Evolutionary conservation across 73 alveolate genomes (phyloP).

Genomic region (Symbiodinium pilosum): DNA sequence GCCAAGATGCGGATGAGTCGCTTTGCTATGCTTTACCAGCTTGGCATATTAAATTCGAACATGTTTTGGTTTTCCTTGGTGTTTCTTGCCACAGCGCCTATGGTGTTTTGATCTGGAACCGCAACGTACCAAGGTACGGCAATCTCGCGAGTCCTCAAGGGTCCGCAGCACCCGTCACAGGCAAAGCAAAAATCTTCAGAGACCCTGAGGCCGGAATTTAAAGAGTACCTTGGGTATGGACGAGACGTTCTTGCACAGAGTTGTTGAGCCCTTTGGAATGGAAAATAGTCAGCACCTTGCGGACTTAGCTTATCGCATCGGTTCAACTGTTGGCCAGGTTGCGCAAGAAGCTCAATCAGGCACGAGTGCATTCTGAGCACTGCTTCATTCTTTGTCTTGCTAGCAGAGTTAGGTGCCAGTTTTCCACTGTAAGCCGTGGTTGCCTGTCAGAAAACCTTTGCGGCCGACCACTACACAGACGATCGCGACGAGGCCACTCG

Average conservation of each 20-base stretch:
- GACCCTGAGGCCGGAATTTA: constrained; percentile 8
- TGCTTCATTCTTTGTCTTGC: neutral
- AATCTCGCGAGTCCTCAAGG: constrained; percentile 20
- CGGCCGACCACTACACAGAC: constrained; percentile 47
- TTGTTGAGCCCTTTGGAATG: no score
- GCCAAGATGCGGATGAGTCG: neutral
- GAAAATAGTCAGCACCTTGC: neutral
- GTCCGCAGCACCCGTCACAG: neutral
- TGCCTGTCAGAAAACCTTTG: constrained; percentile 31
- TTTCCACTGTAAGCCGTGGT: no score
- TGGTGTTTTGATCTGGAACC: no score
- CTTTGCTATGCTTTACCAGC: no score
- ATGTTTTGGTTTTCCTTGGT: no score
- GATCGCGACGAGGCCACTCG: neutral
- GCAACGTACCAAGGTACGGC: neutral
- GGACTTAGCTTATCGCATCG: no score
- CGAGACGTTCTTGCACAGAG: no score
- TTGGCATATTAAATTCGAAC: no score
- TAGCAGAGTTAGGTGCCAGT: neutral
- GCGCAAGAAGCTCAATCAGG: constrained; percentile 45
- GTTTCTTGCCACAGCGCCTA: no score
- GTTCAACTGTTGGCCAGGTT: constrained; percentile 6
- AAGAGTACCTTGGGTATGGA: neutral
- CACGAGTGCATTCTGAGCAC: neutral
- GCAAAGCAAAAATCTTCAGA: neutral